Evolutionary conservation across 805 yeast species (phyloP).

Genomic region (Hanseniaspora jakobsenii): DNA sequence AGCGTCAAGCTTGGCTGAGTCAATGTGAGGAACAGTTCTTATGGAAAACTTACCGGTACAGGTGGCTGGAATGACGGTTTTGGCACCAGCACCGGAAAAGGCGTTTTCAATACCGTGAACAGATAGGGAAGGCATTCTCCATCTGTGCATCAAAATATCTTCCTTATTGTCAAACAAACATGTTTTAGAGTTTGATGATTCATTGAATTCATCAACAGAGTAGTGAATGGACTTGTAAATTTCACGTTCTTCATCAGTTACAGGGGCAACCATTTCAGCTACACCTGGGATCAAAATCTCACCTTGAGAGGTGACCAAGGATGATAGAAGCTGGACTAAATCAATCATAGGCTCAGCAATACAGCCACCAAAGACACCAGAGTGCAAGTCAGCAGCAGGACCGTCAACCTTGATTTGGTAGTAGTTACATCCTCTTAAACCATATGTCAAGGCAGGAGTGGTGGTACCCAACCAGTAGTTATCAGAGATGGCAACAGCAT

Average conservation of each 20-base stretch:
- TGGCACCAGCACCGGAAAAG: constrained; percentile 87
- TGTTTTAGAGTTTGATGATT: constrained; percentile 80
- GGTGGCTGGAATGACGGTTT: constrained; percentile 93
- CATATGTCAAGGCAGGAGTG: constrained; percentile 94
- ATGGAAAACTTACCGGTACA: constrained; percentile 91
- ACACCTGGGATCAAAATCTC: constrained; percentile 79
- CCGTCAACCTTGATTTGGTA: constrained; percentile 74
- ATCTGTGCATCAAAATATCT: constrained; percentile 88
- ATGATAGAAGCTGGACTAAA: constrained; percentile 60
- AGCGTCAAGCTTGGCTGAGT: constrained; percentile 63
- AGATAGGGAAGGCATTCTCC: constrained; percentile 96
- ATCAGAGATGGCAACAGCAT: constrained; percentile 91
- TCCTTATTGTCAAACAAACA: constrained; percentile 65
- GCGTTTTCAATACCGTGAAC: constrained; percentile 98
- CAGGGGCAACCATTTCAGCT: constrained; percentile 87
- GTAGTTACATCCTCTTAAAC: constrained; percentile 92
- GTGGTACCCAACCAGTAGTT: constrained; percentile 97
- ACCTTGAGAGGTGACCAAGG: constrained; percentile 72
- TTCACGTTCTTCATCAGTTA: constrained; percentile 65
- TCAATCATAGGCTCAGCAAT: constrained; percentile 97
- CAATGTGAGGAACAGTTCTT: constrained; percentile 93
- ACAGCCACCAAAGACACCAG: constrained; percentile 95
- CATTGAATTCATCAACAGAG: constrained; percentile 69
- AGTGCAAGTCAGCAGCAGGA: constrained; percentile 93
- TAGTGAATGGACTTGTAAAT: constrained; percentile 81